Percentiles rank a stretch among this genome's conserved stretches.
Evolutionary conservation across 2,329 filamentous ascomycete species (phyloP).

Genomic region (Thielaviopsis populi): DNA sequence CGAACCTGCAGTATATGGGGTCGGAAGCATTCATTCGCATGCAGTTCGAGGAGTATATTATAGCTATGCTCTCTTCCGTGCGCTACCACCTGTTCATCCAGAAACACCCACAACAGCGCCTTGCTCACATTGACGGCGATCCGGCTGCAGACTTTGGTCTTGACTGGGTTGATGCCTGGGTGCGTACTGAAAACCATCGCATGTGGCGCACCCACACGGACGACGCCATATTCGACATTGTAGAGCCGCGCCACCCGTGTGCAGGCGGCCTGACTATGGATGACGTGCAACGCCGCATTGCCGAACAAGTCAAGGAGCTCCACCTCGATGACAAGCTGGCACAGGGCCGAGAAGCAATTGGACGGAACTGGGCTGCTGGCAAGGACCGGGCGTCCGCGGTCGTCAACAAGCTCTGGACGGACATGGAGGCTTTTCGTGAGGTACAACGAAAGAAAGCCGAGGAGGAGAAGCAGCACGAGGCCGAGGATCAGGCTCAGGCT

Average conservation of each 20-base stretch:
- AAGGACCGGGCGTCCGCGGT: slow-evolving; percentile 76
- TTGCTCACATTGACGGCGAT: slow-evolving; percentile 62
- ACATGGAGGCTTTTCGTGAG: slow-evolving; percentile 54
- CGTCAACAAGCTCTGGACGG: slow-evolving; percentile 77
- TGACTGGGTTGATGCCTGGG: slow-evolving; percentile 82
- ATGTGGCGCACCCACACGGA: slow-evolving; percentile 75
- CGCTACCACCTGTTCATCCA: slow-evolving; percentile 68
- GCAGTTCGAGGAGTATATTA: slow-evolving; percentile 92
- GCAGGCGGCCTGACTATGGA: slow-evolving; percentile 86
- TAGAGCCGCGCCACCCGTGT: slow-evolving; percentile 84
- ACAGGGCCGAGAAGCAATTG: slow-evolving; percentile 67
- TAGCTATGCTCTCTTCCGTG: slow-evolving; percentile 72
- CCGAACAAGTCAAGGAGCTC: slow-evolving; percentile 83
- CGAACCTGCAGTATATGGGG: slow-evolving; percentile 83
- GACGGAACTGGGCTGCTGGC: slow-evolving; percentile 77
- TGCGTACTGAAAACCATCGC: slow-evolving; percentile 74
- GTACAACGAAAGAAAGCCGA: slow-evolving; percentile 30
- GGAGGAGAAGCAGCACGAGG: slow-evolving; percentile 22
- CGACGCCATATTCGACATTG: slow-evolving; percentile 81
- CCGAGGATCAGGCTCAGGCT: slow-evolving; percentile 9
- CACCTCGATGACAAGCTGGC: slow-evolving; percentile 85
- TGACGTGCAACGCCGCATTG: slow-evolving; percentile 77
- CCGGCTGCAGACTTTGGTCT: slow-evolving; percentile 68
- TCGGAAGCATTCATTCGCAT: slow-evolving; percentile 95
- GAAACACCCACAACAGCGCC: slow-evolving; percentile 39